Base-by-base conservation (phyloP, 345 rosid genomes). In the Bruguiera gymnorhiza region DNA sequence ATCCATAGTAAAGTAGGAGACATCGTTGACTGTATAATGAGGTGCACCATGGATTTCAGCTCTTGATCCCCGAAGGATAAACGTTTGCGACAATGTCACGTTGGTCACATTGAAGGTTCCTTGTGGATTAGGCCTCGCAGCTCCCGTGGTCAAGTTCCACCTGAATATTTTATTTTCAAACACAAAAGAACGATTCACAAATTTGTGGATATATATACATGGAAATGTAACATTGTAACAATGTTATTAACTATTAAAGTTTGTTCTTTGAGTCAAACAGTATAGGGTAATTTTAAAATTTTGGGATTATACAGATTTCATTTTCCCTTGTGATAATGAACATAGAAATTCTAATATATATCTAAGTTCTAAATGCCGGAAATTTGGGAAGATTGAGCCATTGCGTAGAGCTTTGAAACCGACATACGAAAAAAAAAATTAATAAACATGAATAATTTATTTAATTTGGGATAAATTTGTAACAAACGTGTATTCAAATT, bases 81-180 rank as follows among this genome's bases (percentile, higher is more conserved):
- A 84, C 37, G 84, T 75, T 26, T 86, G 85, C 15, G 83, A 64
- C 21, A 80, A 4, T 27, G 78, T 84, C 63, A 83, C 86, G 61
- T 88, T 82, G 29, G 84, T 50, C 34, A 84, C 86, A 39, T 81
- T 86, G 71, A 88, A 88, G 21, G 85, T 81, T 72, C 88, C 88
- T 66, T 88, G 92, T 46, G 84, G 88, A 9, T 85, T 79, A 6
- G 89, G 89, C 83, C 92, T 82, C 0, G 89, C 88, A 31, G 92
- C 88, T 52, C 89, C 92, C 13, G 86, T 11, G 0, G 86, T 88
- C 79, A 84, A 5, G 73, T 84, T 86, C 92, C 89, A 87, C 73
- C 88, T 87, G 31, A 39, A 29, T 13, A 51, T 16, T 51, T 5
- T 46, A 27, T 18, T n/a, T 26, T 27, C 19, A 29, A 43, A 26